Conservation (phyloP, 306 rosid species). For the Lathyrus oleraceus region DNA sequence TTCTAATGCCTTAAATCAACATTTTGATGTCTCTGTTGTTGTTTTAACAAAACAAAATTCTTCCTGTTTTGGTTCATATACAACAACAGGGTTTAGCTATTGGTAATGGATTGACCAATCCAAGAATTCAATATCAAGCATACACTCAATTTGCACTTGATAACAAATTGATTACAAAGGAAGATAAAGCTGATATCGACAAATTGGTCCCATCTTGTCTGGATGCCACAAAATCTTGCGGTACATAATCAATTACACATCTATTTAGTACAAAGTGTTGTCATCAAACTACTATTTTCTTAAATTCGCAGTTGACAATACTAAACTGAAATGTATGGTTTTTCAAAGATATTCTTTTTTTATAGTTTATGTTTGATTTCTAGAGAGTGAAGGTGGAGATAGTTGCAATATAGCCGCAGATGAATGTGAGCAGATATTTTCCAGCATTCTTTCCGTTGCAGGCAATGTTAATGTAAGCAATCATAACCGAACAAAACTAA, state of each 20-base stretch:
- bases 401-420: conserved; percentile 46
- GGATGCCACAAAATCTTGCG: conserved; percentile 45
- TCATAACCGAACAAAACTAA: neutral
- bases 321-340: no score
- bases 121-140: conserved; percentile 70
- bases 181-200: conserved; percentile 41
- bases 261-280: no score
- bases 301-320: no score
- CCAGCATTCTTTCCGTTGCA: conserved; percentile 35
- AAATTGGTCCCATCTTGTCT: conserved; percentile 57
- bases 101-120: conserved; percentile 83
- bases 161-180: conserved; percentile 51
- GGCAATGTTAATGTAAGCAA: conserved; percentile 62
- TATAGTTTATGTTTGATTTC: neutral
- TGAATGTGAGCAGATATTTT: conserved; percentile 49
- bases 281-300: no score
- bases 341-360: no score
- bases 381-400: conserved; percentile 61
- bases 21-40: no score
- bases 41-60: neutral
- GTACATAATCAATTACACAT: conserved; percentile 33
- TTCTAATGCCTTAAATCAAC: no score
- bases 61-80: neutral
- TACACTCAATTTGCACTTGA: conserved; percentile 71
- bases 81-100: conserved; percentile 83